Evolutionary conservation across 2,329 filamentous ascomycete species (phyloP), one percentile per base, ranked within the genome.

Genomic region (Madurella fahalii): DNA sequence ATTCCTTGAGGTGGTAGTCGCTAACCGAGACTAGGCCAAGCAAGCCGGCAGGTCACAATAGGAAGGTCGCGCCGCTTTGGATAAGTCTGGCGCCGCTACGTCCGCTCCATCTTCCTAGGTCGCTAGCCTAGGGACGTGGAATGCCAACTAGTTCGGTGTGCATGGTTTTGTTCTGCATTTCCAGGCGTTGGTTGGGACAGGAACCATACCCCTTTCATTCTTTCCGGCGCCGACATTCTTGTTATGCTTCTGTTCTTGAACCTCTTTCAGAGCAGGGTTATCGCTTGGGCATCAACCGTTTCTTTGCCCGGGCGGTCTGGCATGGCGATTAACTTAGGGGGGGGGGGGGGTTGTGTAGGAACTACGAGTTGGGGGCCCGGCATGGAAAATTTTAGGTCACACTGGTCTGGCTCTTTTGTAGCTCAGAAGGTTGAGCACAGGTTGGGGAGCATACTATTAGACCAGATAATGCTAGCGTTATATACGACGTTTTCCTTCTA

Each of bases 21-120:
- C 25, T 16, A 30, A 47, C 5, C 9, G 18, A n/a, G 9, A 25
- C n/a, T n/a, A 80, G 77, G 77, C 77, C 25, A 74, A 77, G 62
- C 78, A 81, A 63, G 77, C 77, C 48, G 74, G 79, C 60, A 73
- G 71, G 60, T 71, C 76, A 64, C 73, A 74, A 18, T 76, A 67
- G 60, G 51, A 67, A 63, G 62, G 42, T 18, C 17, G 25, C 18
- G 20, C 31, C 31, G 43, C 41, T 48, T 18, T 15, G 12, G 42
- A 31, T 4, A 32, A 43, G n/a, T 3, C 18, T 32, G 16, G 16
- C n/a, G 11, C 8, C 15, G 43, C 15, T 46, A n/a, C 15, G 9
- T 4, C 7, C 25, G 7, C 25, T 7, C 25, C 25, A 25, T 25
- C 4, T 25, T 25, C 25, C 25, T 25, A 25, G 25, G 25, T n/a